phyloP scores from a whole-genome alignment of 106 monocot genomes.

The Hemerocallis citrina region DNA sequence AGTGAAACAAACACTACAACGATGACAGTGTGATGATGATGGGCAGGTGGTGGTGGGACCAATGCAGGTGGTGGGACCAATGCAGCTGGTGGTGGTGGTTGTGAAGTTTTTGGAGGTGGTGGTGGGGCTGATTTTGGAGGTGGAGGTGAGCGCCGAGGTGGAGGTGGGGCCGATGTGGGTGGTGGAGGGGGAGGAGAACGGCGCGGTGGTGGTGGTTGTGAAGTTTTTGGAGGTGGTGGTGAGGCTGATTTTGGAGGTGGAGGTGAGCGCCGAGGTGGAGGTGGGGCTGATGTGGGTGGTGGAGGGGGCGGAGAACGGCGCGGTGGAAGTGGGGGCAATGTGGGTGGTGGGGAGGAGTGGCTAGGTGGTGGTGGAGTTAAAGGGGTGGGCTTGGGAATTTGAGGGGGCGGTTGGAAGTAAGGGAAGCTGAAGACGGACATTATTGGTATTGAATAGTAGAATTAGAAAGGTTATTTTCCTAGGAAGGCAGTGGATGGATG shows the following conservation, averaged over 20 bases:
- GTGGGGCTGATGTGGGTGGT: neutral
- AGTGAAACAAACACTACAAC: constrained; percentile 51
- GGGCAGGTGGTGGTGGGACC: constrained; percentile 16
- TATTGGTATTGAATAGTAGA: neutral
- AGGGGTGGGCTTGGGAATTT: neutral
- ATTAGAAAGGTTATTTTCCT: neutral
- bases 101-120: constrained; percentile 4
- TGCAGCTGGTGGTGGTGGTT: constrained; percentile 8
- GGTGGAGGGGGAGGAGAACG: constrained; percentile 18
- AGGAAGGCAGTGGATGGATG: neutral
- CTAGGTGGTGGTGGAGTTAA: neutral
- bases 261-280: neutral
- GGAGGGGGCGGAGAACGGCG: constrained; percentile 6
- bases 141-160: constrained; percentile 15
- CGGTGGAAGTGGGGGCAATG: constrained; percentile 8
- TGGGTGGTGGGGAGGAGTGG: neutral
- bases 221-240: neutral
- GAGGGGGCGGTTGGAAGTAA: constrained; percentile 13
- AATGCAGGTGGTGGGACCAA: constrained; percentile 1
- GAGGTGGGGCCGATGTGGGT: neutral
- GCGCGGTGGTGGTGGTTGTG: neutral
- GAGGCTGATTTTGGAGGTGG: neutral
- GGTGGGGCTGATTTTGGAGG: neutral
- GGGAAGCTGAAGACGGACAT: constrained; percentile 9
- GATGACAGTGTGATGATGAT: constrained; percentile 41